A percentile compares a stretch with the other conserved stretches of the same genome.
Conservation (phyloP, 2,329 filamentous ascomycete genomes). For the Cladophialophora yegresii region DNA sequence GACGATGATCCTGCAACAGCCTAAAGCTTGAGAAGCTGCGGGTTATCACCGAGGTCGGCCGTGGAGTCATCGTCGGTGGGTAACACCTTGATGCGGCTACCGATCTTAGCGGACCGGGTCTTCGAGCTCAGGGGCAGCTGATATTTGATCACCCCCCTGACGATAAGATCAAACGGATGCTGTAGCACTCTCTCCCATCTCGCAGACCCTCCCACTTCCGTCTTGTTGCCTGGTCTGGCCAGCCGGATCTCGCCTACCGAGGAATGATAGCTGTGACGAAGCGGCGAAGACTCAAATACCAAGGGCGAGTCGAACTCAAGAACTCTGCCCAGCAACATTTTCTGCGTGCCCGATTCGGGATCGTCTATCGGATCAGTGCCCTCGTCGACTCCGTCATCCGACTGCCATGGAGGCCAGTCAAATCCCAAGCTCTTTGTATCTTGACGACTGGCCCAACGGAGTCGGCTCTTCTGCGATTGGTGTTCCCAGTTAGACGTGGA, state of each 20-base stretch:
- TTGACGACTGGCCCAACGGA: constrained; percentile 33
- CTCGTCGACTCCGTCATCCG: constrained; percentile 51
- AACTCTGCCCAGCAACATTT: constrained; percentile 89
- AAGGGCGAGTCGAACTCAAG: constrained; percentile 83
- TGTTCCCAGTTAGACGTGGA: constrained; percentile 37
- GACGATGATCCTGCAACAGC: background rate
- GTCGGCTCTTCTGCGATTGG: constrained; percentile 37
- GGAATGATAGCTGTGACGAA: constrained; percentile 69
- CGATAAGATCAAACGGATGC: constrained; percentile 89
- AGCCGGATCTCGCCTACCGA: constrained; percentile 85
- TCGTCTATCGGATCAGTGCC: constrained; percentile 67
- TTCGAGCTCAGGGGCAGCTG: constrained; percentile 61
- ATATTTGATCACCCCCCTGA: constrained; percentile 89
- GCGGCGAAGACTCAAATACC: constrained; percentile 84
- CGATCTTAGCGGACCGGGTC: constrained; percentile 54
- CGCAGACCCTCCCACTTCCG: constrained; percentile 74
- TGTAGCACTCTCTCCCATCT: constrained; percentile 89
- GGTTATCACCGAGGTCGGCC: constrained; percentile 17
- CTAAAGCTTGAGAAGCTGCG: background rate
- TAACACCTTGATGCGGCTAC: constrained; percentile 45
- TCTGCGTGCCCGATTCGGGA: constrained; percentile 64
- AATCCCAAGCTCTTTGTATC: constrained; percentile 23
- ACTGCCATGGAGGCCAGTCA: constrained; percentile 32
- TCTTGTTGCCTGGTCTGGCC: constrained; percentile 80
- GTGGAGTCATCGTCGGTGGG: constrained; percentile 42